These are phyloP conservation scores for Oryza glaberrima DNA, from an alignment of 176 grass and related monocot species.

Conservation along the genomic window DNA sequence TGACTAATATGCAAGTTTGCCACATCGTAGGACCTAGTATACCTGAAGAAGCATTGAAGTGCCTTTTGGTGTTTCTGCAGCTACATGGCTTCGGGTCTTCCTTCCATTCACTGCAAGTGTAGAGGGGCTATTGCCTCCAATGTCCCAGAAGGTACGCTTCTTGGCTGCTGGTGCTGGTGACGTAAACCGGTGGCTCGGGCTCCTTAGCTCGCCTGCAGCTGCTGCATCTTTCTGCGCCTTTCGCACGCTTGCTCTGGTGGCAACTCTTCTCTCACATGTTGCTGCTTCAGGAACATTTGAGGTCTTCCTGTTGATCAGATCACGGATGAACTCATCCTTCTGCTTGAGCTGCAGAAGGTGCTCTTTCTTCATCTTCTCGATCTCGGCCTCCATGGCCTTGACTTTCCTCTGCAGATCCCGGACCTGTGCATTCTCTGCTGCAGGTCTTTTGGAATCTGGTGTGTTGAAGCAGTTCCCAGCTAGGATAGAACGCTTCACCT, in stretches of 20 bases:
- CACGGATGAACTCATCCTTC: constrained; percentile 81
- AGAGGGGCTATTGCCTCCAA: constrained; percentile 77
- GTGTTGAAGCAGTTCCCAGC: constrained; percentile 71
- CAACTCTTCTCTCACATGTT: constrained; percentile 53
- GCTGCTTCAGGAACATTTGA: constrained; percentile 37
- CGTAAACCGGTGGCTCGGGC: constrained; percentile 66
- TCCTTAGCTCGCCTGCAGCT: constrained; percentile 62
- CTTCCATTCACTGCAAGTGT: constrained; percentile 71
- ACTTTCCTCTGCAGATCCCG: constrained; percentile 69
- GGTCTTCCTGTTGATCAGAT: constrained; percentile 71
- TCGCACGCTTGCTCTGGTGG: constrained; percentile 64
- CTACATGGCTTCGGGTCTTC: constrained; percentile 88
- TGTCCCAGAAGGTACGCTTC: constrained; percentile 98
- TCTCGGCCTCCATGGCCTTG: constrained; percentile 64
- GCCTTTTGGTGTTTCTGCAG: constrained; percentile 46
- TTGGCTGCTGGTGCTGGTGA: constrained; percentile 71
- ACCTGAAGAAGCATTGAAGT: constrained; percentile 66
- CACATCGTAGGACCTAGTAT: constrained; percentile 35
- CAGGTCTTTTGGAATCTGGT: constrained; percentile 58
- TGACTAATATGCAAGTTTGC: not conserved
- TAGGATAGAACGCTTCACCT: constrained; percentile 68
- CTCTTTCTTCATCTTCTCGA: constrained; percentile 82
- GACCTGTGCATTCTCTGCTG: constrained; percentile 41
- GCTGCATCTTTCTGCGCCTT: constrained; percentile 55
- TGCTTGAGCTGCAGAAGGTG: constrained; percentile 73